Conservation (phyloP, 805 yeast genomes). For the Naumovozyma baii region DNA sequence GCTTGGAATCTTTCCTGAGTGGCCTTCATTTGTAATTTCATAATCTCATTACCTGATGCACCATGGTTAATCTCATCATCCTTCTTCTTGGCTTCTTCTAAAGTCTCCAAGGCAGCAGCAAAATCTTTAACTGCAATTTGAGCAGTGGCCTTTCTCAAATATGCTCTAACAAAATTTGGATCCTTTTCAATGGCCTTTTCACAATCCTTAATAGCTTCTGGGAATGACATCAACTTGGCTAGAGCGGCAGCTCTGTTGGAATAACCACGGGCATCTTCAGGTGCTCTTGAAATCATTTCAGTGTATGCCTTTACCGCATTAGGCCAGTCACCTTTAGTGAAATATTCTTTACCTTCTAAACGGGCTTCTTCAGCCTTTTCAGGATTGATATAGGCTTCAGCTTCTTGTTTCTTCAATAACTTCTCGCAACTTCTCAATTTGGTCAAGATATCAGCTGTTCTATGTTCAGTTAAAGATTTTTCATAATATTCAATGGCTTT, state of each 20-base stretch:
- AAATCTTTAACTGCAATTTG: slow-evolving; percentile 85
- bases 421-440: slow-evolving; percentile 85
- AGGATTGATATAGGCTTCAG: slow-evolving; percentile 72
- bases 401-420: slow-evolving; percentile 69
- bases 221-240: slow-evolving; percentile 91
- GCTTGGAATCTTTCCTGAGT: slow-evolving; percentile 70
- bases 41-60: slow-evolving; percentile 63
- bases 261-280: slow-evolving; percentile 91
- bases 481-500: slow-evolving; percentile 73
- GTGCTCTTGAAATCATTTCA: slow-evolving; percentile 96
- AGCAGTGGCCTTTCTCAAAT: slow-evolving; percentile 92
- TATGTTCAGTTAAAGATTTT: slow-evolving; percentile 90
- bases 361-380: slow-evolving; percentile 94
- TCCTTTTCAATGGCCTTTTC: slow-evolving; percentile 80
- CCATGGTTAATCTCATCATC: slow-evolving; percentile 59
- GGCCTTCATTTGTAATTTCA: slow-evolving; percentile 71
- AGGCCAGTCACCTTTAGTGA: slow-evolving; percentile 93
- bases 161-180: slow-evolving; percentile 86
- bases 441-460: slow-evolving; percentile 85
- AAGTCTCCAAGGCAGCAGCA: slow-evolving; percentile 69
- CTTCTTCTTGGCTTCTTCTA: slow-evolving; percentile 65
- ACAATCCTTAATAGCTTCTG: slow-evolving; percentile 91
- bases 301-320: slow-evolving; percentile 87
- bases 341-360: slow-evolving; percentile 78
- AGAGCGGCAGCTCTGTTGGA: slow-evolving; percentile 97